These are phyloP conservation scores for Boletus sp. DNA, from an alignment of 1,284 basidiomycete species.

Conservation along the genomic window DNA sequence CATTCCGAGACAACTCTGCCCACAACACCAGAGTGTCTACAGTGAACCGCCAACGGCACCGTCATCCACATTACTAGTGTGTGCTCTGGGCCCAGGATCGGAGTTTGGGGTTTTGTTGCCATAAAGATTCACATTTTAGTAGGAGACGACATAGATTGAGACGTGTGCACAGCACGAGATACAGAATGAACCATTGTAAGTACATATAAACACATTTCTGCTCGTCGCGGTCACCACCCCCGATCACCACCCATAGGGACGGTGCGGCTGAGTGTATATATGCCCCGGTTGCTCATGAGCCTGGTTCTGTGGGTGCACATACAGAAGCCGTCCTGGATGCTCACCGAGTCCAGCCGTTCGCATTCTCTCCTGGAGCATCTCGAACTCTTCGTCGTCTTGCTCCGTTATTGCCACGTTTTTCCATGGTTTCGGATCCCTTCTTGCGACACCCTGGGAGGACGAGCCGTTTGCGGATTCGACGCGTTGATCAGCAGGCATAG, in stretches of 20 bases:
- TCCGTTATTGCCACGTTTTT: constrained; percentile 27
- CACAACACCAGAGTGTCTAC: too few relatives aligned
- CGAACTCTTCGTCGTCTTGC: constrained; percentile 24
- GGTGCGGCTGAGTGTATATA: constrained; percentile 1
- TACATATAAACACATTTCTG: not conserved
- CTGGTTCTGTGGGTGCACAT: not conserved
- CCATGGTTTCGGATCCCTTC: constrained; percentile 17
- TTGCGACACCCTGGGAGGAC: not conserved
- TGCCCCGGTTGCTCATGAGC: not conserved
- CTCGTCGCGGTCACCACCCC: too few relatives aligned
- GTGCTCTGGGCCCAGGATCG: too few relatives aligned
- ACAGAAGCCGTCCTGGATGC: not conserved
- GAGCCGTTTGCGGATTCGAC: not conserved
- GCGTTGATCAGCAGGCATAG: not conserved
- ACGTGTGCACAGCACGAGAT: not conserved
- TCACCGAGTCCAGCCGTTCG: not conserved
- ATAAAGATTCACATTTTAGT: too few relatives aligned
- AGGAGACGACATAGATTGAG: too few relatives aligned
- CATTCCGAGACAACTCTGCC: too few relatives aligned
- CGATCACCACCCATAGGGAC: not conserved
- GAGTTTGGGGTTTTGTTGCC: too few relatives aligned
- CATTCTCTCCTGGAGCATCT: not conserved
- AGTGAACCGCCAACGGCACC: too few relatives aligned
- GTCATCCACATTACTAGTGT: too few relatives aligned
- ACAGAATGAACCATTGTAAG: not conserved